Base-by-base conservation (phyloP, 352 stramenopile species). In the Phytophthora sp. region DNA sequence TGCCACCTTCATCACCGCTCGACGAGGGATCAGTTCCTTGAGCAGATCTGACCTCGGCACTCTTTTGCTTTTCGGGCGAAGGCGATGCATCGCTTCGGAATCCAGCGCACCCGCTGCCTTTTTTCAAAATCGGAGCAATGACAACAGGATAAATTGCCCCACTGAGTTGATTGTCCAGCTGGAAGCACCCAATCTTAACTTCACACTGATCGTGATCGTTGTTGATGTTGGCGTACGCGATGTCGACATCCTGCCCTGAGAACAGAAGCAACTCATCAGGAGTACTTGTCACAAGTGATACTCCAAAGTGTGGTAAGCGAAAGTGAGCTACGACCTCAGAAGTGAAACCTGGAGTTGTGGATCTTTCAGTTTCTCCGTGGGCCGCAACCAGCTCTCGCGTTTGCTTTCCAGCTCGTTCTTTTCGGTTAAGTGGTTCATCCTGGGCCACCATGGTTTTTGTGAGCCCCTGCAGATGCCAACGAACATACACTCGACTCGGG, bases 361-460 rank as follows among this genome's bases (percentile, higher is more conserved):
- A 50, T 39, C 39, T 37, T 28, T 55, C 20, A 1, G 39, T 31
- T 41, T 70, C 55, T 37, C 50, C 57, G 21, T 66, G 49, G 20
- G 69, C 59, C 54, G 59, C 38, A 15, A 72, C 67, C 8, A 84
- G 63, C 32, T 89, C 77, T 17, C 85, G 80, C 26, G 84, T 91
- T 18, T 91, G 67, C 31, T 89, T 88, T 31, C 61, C 50, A 18
- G 32, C 43, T 54, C 42, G 37, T 34, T 72, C 43, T 39, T 72
- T 75, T 28, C 49, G 46, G 21, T 94, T 71, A 1, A 91, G 66
- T 23, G 85, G 66, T 0, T 66, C 77, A 54, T 94, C 84, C 55
- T 92, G 81, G 15, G 92, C 51, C 21, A 93, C 82, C 46, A 96
- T 73, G 0, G 87, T 93, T 62, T 94, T 96, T 5, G 87, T 96